These are phyloP conservation scores for Ophiostoma perfectum DNA, from an alignment of 2,329 filamentous ascomycete genomes.

Conservation along the genomic window DNA sequence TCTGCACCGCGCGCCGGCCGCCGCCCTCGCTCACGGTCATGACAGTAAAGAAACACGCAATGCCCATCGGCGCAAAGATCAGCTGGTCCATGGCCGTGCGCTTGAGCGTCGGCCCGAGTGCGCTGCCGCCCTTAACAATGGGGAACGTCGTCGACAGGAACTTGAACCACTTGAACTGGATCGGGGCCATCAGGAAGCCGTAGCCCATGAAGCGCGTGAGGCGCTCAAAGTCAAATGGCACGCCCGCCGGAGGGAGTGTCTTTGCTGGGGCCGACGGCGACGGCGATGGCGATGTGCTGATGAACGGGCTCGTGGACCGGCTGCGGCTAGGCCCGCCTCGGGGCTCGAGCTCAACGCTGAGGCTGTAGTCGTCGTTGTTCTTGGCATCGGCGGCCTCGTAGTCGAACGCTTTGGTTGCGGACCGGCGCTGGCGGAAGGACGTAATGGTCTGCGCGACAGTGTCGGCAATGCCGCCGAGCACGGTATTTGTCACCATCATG, in stretches of 20 bases:
- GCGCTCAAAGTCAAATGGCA: constrained; percentile 82
- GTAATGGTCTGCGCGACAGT: constrained; percentile 93
- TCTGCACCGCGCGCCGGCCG: constrained; percentile 67
- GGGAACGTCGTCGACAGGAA: constrained; percentile 80
- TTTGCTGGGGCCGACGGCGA: constrained; percentile 63
- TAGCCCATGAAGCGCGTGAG: constrained; percentile 95
- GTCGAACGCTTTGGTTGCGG: constrained; percentile 49
- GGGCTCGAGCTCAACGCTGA: constrained; percentile 3
- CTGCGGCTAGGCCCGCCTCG: constrained; percentile 47
- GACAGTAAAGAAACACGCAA: constrained; percentile 85
- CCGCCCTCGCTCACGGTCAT: constrained; percentile 97
- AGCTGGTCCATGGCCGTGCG: constrained; percentile 89
- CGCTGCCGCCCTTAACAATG: constrained; percentile 67
- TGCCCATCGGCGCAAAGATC: constrained; percentile 72
- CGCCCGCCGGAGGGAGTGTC: neutral
- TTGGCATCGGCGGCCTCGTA: constrained; percentile 56
- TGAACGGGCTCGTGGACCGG: constrained; percentile 59
- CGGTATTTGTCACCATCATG: constrained; percentile 98
- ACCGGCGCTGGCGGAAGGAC: constrained; percentile 65
- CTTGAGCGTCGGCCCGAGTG: constrained; percentile 75
- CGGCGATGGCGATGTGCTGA: constrained; percentile 57
- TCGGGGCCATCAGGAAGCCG: constrained; percentile 89
- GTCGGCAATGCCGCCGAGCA: constrained; percentile 91
- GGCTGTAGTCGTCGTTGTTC: constrained; percentile 35
- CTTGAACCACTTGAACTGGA: constrained; percentile 94